A percentile compares a stretch with the other conserved stretches of the same genome.
phyloP scores from a whole-genome alignment of 2,329 filamentous ascomycete species.

The Aspergillus fischeri region DNA sequence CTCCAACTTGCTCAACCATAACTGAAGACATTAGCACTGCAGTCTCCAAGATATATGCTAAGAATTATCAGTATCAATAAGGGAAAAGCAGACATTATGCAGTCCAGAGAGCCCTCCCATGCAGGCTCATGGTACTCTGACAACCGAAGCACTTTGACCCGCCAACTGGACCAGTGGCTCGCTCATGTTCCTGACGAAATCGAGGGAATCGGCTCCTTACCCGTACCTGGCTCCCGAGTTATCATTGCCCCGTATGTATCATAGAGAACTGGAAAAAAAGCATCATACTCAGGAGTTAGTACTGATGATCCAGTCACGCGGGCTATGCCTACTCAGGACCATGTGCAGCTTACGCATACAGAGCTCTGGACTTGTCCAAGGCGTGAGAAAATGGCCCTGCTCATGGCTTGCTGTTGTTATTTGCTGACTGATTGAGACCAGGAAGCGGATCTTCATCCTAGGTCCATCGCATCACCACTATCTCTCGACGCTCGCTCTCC shows the following conservation, averaged over 20 bases:
- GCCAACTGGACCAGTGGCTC: slow-evolving; percentile 73
- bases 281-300: background rate
- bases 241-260: slow-evolving; percentile 84
- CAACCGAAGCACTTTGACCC: slow-evolving; percentile 55
- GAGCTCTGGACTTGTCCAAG: slow-evolving; percentile 73
- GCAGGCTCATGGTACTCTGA: slow-evolving; percentile 84
- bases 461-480: slow-evolving; percentile 89
- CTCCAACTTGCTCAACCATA: background rate
- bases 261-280: background rate
- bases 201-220: slow-evolving; percentile 60
- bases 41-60: background rate
- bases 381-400: slow-evolving; percentile 48
- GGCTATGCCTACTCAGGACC: slow-evolving; percentile 89
- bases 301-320: slow-evolving; percentile 64
- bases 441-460: slow-evolving; percentile 84
- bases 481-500: slow-evolving; percentile 71
- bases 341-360: slow-evolving; percentile 93
- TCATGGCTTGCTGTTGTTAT: background rate
- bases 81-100: slow-evolving; percentile 25
- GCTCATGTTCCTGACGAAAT: slow-evolving; percentile 63
- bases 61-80: background rate
- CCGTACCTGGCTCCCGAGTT: slow-evolving; percentile 69
- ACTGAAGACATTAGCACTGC: background rate
- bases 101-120: slow-evolving; percentile 61
- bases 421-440: slow-evolving; percentile 26